Percentiles rank a stretch among this genome's conserved stretches.
Conservation (phyloP, 2,329 filamentous ascomycete species). For the Penicillium sumatraense region DNA sequence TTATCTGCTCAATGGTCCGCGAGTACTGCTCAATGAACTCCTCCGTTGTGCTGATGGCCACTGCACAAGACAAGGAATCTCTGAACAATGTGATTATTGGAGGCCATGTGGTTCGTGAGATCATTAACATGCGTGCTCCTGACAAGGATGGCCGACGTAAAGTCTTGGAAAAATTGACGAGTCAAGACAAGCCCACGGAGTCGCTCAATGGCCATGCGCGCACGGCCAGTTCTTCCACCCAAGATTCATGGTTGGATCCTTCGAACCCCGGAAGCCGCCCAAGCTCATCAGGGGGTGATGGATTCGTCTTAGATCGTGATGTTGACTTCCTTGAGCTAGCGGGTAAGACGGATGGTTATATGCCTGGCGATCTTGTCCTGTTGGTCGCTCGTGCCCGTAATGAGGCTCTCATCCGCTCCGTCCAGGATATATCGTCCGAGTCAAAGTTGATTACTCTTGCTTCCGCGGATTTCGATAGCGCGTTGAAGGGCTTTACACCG, state of each 20-base stretch:
- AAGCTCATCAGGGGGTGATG: slow-evolving; percentile 55
- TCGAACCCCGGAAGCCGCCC: slow-evolving; percentile 60
- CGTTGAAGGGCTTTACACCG: slow-evolving; percentile 90
- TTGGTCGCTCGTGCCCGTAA: slow-evolving; percentile 86
- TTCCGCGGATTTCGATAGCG: slow-evolving; percentile 77
- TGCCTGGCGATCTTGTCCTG: slow-evolving; percentile 90
- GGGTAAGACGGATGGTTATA: slow-evolving; percentile 94
- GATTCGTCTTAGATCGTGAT: slow-evolving; percentile 73
- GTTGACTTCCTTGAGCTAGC: slow-evolving; percentile 93
- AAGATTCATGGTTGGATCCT: slow-evolving; percentile 78
- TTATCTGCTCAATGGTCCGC: slow-evolving; percentile 78
- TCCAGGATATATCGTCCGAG: slow-evolving; percentile 59
- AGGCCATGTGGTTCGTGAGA: slow-evolving; percentile 90
- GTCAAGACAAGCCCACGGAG: slow-evolving; percentile 42
- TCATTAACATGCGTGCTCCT: slow-evolving; percentile 84
- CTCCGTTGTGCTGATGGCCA: slow-evolving; percentile 84
- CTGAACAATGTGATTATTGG: slow-evolving; percentile 89
- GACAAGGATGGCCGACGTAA: slow-evolving; percentile 86
- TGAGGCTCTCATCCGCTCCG: slow-evolving; percentile 86
- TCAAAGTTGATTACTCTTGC: slow-evolving; percentile 67
- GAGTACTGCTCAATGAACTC: slow-evolving; percentile 82
- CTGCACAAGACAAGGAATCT: slow-evolving; percentile 89
- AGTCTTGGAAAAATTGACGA: slow-evolving; percentile 80
- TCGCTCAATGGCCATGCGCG: slow-evolving; percentile 48
- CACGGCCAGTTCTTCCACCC: slow-evolving; percentile 43